These are phyloP conservation scores for Fusarium sp. DNA, from an alignment of 2,329 filamentous ascomycete genomes.

Conservation along the genomic window DNA sequence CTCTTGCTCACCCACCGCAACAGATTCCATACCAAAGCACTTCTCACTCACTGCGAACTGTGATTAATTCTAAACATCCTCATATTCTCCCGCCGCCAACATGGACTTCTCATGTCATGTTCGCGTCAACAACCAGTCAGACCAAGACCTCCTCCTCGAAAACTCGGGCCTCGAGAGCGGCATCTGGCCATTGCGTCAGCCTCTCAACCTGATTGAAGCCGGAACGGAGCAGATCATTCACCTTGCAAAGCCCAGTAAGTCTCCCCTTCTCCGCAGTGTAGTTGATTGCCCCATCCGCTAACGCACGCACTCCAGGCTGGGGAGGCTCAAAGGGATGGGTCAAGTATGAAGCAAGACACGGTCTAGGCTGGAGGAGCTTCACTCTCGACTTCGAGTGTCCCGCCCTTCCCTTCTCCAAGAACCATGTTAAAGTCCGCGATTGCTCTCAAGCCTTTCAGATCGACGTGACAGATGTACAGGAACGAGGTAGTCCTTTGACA, in stretches of 20 bases:
- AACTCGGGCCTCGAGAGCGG: slow-evolving; percentile 25
- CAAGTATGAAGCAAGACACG: slow-evolving; percentile 15
- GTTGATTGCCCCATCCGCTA: not conserved
- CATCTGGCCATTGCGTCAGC: slow-evolving; percentile 28
- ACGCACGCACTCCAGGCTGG: slow-evolving; percentile 5
- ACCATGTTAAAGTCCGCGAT: slow-evolving; percentile 17
- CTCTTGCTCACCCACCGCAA: not conserved
- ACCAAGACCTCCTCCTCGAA: slow-evolving; percentile 27
- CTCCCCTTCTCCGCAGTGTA: not conserved
- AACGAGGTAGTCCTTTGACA: slow-evolving; percentile 20
- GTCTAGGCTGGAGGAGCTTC: slow-evolving; percentile 23
- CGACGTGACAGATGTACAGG: slow-evolving; percentile 19
- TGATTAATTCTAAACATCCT: too few relatives aligned
- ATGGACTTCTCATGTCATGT: slow-evolving; percentile 34
- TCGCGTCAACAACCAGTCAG: slow-evolving; percentile 14
- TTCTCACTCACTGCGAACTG: too few relatives aligned
- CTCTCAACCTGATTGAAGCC: slow-evolving; percentile 26
- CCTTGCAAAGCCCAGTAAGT: slow-evolving; percentile 20
- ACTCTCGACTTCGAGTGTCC: slow-evolving; percentile 32
- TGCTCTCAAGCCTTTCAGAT: slow-evolving; percentile 15
- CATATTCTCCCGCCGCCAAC: too few relatives aligned
- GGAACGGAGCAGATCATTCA: slow-evolving; percentile 24
- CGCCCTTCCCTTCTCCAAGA: slow-evolving; percentile 16
- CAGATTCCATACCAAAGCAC: not conserved
- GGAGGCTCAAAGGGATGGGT: slow-evolving; percentile 30